Evolutionary conservation across 768 basidiomycete species (phyloP), one percentile per base, ranked within the genome.

Genomic region (Tricholoma hemisulphureum): DNA sequence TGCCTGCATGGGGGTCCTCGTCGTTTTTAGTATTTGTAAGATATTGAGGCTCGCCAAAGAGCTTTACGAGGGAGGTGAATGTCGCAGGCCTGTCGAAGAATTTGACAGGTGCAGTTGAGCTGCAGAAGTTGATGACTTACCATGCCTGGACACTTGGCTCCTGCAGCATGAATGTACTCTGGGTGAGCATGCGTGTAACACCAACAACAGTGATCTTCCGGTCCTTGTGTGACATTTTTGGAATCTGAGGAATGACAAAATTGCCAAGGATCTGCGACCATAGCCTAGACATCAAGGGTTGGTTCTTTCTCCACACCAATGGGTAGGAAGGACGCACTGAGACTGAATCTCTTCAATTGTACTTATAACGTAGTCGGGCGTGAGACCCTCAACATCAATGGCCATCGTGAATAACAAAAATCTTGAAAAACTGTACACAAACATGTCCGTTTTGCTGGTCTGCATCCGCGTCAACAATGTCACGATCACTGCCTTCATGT

Each of bases 381-480:
- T 83, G 23, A 95, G 75, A 5, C 87, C 88, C 1, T 85, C 82
- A 23, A 85, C 83, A 56, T 89, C 80, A 63, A 96, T 69, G 13
- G 94, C 93, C 73, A 90, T 83, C 20, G 81, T 76, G 71, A 86
- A 91, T 28, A 89, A 73, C 60, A 95, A 68, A 73, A 96, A 96
- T 65, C 83, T 79, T 4, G 90, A 81, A 68, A 98, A 89, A 50
- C 86, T 80, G 69, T 93, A 91, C 7, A 86, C 85, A 69, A 88
- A 98, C 70, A 86, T 89, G 62, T 95, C 89, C 18, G 95, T 96
- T 72, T 94, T 94, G 75, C 83, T 91, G 20, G 84, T 81, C 64
- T 95, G 94, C 77, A 98, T 80, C 48, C 95, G 82, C 3, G 85
- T 95, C 31, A 98, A 77, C 8, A 98, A 77, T 26, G 87, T 87